Conservation (phyloP, 2,329 filamentous ascomycete species). For the Camptophora hylomeconis region DNA sequence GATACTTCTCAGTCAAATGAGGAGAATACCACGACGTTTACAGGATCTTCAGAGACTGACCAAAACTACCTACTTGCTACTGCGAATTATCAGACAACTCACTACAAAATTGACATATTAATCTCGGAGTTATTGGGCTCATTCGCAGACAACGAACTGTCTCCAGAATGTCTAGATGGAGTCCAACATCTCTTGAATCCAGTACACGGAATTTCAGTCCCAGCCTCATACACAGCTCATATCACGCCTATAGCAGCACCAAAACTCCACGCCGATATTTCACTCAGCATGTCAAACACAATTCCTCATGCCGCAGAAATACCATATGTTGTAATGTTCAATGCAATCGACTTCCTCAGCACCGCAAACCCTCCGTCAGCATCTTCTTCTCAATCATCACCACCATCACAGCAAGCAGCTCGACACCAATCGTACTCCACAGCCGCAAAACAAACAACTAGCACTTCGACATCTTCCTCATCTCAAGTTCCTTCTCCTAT, state of each 20-base stretch:
- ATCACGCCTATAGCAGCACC: slow-evolving; percentile 85
- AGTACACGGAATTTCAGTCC: slow-evolving; percentile 80
- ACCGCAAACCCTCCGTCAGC: slow-evolving; percentile 25
- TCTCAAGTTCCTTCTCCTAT: slow-evolving; percentile 22
- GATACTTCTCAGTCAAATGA: slow-evolving; percentile 17
- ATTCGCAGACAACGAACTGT: slow-evolving; percentile 94
- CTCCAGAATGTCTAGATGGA: slow-evolving; percentile 89
- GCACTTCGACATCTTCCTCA: slow-evolving; percentile 20
- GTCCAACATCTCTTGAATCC: slow-evolving; percentile 80
- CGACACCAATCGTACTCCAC: slow-evolving; percentile 1
- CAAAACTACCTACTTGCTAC: slow-evolving; percentile 9
- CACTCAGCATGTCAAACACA: slow-evolving; percentile 40
- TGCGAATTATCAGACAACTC: slow-evolving; percentile 8
- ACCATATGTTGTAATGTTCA: slow-evolving; percentile 88
- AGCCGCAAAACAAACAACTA: slow-evolving; percentile 12
- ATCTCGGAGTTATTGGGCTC: slow-evolving; percentile 90
- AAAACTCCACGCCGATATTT: slow-evolving; percentile 69
- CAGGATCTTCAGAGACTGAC: slow-evolving; percentile 40
- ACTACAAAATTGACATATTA: slow-evolving; percentile 61
- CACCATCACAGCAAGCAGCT: slow-evolving; percentile 2
- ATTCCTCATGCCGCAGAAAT: slow-evolving; percentile 72
- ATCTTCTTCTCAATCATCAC: slow-evolving; percentile 1
- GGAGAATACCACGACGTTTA: slow-evolving; percentile 11
- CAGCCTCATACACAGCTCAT: slow-evolving; percentile 83
- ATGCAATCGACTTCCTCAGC: slow-evolving; percentile 75